These are phyloP conservation scores for Aethionema arabicum DNA, from an alignment of 345 rosid species.

Conservation along the genomic window DNA sequence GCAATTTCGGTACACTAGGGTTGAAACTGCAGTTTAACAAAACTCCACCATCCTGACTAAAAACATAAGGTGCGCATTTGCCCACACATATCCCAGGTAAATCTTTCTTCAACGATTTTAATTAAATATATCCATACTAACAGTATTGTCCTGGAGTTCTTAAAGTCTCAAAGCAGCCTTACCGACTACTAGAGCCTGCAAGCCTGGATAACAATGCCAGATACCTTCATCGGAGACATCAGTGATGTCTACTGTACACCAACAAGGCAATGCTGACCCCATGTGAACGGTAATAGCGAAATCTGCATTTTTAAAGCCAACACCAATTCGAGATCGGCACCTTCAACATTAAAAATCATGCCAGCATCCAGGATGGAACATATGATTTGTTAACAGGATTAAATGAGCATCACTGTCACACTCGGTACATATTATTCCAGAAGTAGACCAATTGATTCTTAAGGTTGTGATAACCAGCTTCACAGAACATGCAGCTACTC, in stretches of 20 bases:
- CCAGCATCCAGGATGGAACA: constrained; percentile 65
- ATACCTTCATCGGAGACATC: constrained; percentile 86
- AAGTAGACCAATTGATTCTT: constrained; percentile 22
- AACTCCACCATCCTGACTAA: constrained; percentile 10
- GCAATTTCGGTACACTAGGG: constrained; percentile 11
- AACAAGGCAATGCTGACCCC: constrained; percentile 90
- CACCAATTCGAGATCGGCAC: constrained; percentile 82
- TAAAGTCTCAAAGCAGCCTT: constrained; percentile 87
- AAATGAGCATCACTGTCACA: constrained; percentile 39
- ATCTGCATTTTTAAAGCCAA: constrained; percentile 98
- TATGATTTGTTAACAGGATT: constrained; percentile 51
- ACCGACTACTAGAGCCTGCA: constrained; percentile 88
- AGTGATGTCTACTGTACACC: constrained; percentile 88
- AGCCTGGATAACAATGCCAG: constrained; percentile 63
- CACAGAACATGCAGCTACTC: constrained; percentile 27
- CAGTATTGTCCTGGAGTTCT: constrained; percentile 47
- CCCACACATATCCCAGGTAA: constrained; percentile 3
- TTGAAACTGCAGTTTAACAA: background rate
- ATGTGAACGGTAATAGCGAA: constrained; percentile 65
- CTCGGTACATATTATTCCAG: constrained; percentile 30
- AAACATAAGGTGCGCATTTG: constrained; percentile 1
- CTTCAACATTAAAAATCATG: constrained; percentile 76
- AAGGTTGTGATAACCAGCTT: constrained; percentile 18
- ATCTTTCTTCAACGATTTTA: constrained; percentile 23
- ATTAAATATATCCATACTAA: constrained; percentile 45